Evolutionary conservation across 1,139 yeast genomes (phyloP).

Genomic region (Kurtzmaniella quercitrusa): DNA sequence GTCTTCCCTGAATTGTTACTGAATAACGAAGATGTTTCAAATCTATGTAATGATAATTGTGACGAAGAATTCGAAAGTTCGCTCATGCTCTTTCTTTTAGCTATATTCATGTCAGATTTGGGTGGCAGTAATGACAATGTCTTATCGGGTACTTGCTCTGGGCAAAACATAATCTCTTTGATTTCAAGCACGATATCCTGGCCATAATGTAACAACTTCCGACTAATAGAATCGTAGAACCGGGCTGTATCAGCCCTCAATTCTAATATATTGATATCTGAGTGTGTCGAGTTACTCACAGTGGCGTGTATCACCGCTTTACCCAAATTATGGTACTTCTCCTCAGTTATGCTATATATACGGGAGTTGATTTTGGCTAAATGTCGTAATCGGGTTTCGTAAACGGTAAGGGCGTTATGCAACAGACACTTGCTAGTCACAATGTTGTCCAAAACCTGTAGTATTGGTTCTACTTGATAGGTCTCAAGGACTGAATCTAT

Average conservation of each 20-base stretch:
- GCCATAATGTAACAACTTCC: not conserved
- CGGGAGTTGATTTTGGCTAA: constrained; percentile 17
- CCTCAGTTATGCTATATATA: constrained; percentile 15
- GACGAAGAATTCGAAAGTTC: constrained; percentile 6
- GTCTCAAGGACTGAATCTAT: constrained; percentile 1
- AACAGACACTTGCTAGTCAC: not conserved
- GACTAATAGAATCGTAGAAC: not conserved
- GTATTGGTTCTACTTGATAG: constrained; percentile 4
- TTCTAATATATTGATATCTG: not conserved
- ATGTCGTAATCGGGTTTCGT: constrained; percentile 3
- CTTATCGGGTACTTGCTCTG: constrained; percentile 9
- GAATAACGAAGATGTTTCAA: constrained; percentile 2
- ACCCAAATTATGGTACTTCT: constrained; percentile 17
- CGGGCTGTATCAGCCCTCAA: not conserved
- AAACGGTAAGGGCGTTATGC: not conserved
- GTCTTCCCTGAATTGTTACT: not conserved
- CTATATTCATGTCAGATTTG: not conserved
- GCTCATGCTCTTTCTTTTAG: constrained; percentile 2
- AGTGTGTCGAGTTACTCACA: not conserved
- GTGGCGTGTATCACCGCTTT: constrained; percentile 8
- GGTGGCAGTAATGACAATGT: not conserved
- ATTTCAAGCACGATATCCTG: constrained; percentile 6
- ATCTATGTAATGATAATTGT: constrained; percentile 3
- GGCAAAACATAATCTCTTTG: constrained; percentile 12
- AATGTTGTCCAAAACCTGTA: constrained; percentile 4